Evolutionary conservation across 2,329 filamentous ascomycete genomes (phyloP), one percentile per base, ranked within the genome.

Genomic region (Cadophora malorum): DNA sequence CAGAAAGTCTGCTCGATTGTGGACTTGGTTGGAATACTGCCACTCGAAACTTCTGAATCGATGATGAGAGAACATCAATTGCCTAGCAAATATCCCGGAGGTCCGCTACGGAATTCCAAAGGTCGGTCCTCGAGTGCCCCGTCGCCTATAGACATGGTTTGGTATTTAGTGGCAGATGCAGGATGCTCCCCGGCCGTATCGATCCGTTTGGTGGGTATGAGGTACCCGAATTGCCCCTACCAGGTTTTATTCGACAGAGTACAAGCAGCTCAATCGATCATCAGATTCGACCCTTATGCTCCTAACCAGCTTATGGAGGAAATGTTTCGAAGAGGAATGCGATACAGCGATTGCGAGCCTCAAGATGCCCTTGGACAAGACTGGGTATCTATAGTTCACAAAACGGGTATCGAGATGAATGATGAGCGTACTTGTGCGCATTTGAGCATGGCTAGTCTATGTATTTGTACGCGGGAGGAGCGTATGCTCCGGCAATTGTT

Each of bases 11-110:
- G 47, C 47, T 50, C 21, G 47, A 50, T 50, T 50, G 47, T 21
- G 47, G 25, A 6, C 21, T 50, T 50, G n/a, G 47, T 50, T 23
- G 47, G 47, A 50, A 50, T 50, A 23, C 47, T 50, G 47, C 47
- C 21, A 50, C 23, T 50, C 47, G 47, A 50, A 21, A 50, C 21
- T 50, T 50, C n/a, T 50, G 8, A 50, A 21, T 50, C 25, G 47
- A 25, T 50, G 47, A 50, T 50, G n/a, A 50, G 47, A 50, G 47
- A 50, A 50, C 47, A 50, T 50, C 21, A 50, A 21, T 50, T 50
- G 47, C 47, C 47, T 10, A 50, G 47, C n/a, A 25, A 50, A n/a
- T 8, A 50, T 7, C 47, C 47, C 47, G n/a, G n/a, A n/a, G n/a
- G n/a, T n/a, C n/a, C n/a, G n/a, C n/a, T n/a, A n/a, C n/a, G n/a